A percentile compares a stretch with the other conserved stretches of the same genome.
Conservation (phyloP, 495 filamentous ascomycete species). For the Aspergillus hancockii region DNA sequence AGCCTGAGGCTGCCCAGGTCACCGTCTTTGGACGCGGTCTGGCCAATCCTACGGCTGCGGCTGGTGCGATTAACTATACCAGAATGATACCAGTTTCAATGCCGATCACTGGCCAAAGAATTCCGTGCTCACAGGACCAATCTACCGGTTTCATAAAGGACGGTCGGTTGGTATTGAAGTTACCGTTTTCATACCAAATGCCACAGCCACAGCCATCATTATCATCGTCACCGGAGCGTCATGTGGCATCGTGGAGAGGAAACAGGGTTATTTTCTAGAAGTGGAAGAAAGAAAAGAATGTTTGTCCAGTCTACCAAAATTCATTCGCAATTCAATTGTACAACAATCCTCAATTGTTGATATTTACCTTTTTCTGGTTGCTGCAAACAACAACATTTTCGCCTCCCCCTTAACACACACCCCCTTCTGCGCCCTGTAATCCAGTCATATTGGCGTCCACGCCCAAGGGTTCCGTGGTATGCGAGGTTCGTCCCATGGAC, state of each 20-base stretch:
- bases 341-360: conserved; percentile 4
- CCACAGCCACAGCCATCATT: background rate
- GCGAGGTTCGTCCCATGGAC: background rate
- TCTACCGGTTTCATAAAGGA: background rate
- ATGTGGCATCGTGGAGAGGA: background rate
- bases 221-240: background rate
- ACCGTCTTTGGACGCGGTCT: conserved; percentile 14
- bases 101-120: background rate
- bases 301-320: background rate
- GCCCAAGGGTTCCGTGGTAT: conserved; percentile 21
- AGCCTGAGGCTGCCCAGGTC: conserved; percentile 10
- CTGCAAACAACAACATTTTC: background rate
- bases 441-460: conserved; percentile 30
- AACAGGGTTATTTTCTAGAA: no score
- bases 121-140: background rate
- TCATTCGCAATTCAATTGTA: background rate
- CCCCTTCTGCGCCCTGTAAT: background rate
- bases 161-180: background rate
- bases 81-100: background rate
- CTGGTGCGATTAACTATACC: conserved; percentile 5
- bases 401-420: background rate
- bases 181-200: background rate
- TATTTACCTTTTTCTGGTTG: background rate
- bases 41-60: conserved; percentile 16
- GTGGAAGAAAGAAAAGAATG: no score